Base-by-base conservation (phyloP, 2,329 filamentous ascomycete species). In the Aphanocladium album region DNA sequence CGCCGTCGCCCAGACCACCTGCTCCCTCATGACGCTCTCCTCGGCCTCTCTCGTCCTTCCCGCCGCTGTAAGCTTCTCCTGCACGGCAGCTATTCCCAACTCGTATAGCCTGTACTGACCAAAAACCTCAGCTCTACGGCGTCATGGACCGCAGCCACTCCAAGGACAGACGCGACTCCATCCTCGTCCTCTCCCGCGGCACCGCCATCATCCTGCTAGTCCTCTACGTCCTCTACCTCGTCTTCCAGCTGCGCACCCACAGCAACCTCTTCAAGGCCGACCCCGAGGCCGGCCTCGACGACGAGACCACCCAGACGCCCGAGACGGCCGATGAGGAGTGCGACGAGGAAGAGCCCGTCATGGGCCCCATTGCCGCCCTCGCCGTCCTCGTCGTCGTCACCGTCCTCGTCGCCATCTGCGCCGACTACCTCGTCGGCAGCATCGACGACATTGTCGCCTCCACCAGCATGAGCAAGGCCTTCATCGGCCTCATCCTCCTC, bases 1-100 rank as follows among this genome's bases (percentile, higher is more conserved):
- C 11, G 91, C 88, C 6, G 90, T 90, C 55, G 90, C 90, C 41
- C 89, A 90, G 66, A 93, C 90, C 45, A 92, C 83, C 16, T 84
- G 82, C 70, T 91, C 89, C 11, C 76, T 92, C 43, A 89, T 92
- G 88, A 85, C 87, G 0, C 80, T 92, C 25, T 86, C 89, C 19
- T 88, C 89, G 2, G 89, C 89, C 2, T 91, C 89, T 8, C 81
- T 93, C 61, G 89, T 93, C 62, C 89, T 93, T 58, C 90, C 90
- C 0, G 89, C 90, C 11, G 87, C 89, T 5, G 81, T 85, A 75
- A 68, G 78, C n/a, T n/a, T n/a, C n/a, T 65, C 41, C 3, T 4
- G 12, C 49, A 25, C 46, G n/a, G n/a, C 25, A 23, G 12, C 23
- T 3, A 16, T 35, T 25, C 2, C 9, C 12, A 3, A 25, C 2